Conservation (phyloP, 1,284 basidiomycete genomes). For the Flammula alnicola region DNA sequence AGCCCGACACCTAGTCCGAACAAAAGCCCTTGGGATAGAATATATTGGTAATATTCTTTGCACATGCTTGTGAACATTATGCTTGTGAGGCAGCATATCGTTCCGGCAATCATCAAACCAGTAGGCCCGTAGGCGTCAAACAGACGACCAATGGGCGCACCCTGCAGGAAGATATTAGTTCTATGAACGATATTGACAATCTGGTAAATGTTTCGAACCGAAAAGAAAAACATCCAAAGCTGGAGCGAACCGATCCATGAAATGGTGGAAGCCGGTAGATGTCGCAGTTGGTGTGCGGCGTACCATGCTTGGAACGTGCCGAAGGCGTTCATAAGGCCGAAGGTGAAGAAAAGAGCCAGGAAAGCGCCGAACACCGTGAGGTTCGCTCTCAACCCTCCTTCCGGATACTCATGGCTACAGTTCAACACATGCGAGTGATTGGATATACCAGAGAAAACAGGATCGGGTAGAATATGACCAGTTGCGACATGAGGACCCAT, state of each 20-base stretch:
- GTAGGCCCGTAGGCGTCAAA: conserved; percentile 59
- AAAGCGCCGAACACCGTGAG: conserved; percentile 51
- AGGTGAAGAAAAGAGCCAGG: conserved; percentile 51
- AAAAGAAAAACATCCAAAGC: conserved; percentile 55
- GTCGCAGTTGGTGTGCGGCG: conserved; percentile 43
- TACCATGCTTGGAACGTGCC: conserved; percentile 58
- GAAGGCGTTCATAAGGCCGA: conserved; percentile 56
- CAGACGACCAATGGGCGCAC: conserved; percentile 50
- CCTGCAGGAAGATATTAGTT: conserved; percentile 36
- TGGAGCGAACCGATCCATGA: conserved; percentile 59
- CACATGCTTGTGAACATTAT: conserved; percentile 59
- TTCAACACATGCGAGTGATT: conserved; percentile 5
- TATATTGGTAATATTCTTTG: conserved; percentile 59
- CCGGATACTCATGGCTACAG: conserved; percentile 23
- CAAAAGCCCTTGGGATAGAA: conserved; percentile 62
- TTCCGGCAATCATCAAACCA: conserved; percentile 48
- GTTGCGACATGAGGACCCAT: conserved; percentile 12
- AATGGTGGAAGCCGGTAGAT: conserved; percentile 46
- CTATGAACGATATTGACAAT: not conserved
- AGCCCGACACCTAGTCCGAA: conserved; percentile 64
- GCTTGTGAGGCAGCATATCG: conserved; percentile 45
- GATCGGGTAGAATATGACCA: not conserved
- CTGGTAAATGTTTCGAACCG: conserved; percentile 34
- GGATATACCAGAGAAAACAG: conserved; percentile 3
- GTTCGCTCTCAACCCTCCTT: conserved; percentile 40